Evolutionary conservation across 1,284 basidiomycete genomes (phyloP), one percentile per base, ranked within the genome.

Genomic region (Rhodofomes roseus): DNA sequence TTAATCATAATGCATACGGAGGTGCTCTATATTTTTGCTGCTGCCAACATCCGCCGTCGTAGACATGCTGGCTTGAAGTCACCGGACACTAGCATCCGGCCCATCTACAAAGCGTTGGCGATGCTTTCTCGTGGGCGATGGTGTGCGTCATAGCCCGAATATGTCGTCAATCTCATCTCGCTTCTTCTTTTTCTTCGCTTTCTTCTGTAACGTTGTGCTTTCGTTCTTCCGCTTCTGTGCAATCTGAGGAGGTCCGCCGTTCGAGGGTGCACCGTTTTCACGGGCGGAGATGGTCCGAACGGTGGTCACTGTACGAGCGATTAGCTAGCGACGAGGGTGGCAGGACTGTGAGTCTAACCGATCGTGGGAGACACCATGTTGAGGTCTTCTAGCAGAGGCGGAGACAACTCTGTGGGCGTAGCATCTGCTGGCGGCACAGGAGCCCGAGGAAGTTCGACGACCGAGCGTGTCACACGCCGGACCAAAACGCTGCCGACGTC

Each of bases 121-220:
- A n/a, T n/a, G n/a, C n/a, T n/a, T n/a, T n/a, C n/a, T n/a, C n/a
- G n/a, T n/a, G n/a, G n/a, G n/a, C 31, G 37, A 39, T 39, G 4
- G 37, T 39, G 16, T 39, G 37, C 46, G 4, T 50, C 46, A 50
- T 31, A 29, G 25, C 27, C 80, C 82, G 69, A 90, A 90, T 31
- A 90, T 89, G 25, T 81, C 81, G 65, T 90, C 87, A 40, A 89
- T 89, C 68, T 85, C 87, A 63, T 89, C 80, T 31, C 66, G 66
- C 59, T 70, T 79, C 61, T 70, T 71, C 65, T 74, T 73, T 61
- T 68, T 69, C 63, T 78, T 74, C 57, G 71, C 71, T 66, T 73
- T 75, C 62, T 74, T 76, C 27, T 41, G 57, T 59, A 36, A 56
- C 58, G 57, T 63, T 58, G 57, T 69, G 59, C 50, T 53, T 27